Evolutionary conservation across 495 filamentous ascomycete genomes (phyloP), one percentile per base, ranked within the genome.

Genomic region (Amniculicola lignicola): DNA sequence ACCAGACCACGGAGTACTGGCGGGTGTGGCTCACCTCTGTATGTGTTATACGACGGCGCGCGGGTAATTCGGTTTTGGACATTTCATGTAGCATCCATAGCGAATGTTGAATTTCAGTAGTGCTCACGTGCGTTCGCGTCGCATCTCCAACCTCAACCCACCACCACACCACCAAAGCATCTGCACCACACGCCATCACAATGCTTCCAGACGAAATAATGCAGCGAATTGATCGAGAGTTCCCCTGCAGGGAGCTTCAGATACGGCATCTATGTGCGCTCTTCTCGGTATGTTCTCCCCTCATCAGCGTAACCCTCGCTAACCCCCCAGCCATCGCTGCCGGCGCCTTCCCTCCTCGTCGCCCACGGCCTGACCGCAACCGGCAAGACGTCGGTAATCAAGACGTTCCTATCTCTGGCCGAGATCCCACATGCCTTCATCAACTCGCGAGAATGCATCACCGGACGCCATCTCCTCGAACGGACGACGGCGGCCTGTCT

Each of bases 311-410:
- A 31, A 16, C n/a, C n/a, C n/a, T n/a, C n/a, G 46, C 47, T 53
- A 53, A 57, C 48, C 18, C 12, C 19, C 24, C 44, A 79, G 77
- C 70, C 71, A 35, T 54, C 57, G 18, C 55, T 70, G 3, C 71
- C 74, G 47, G 77, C 71, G 39, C 77, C 79, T 5, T 55, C 78
- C 2, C 86, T 83, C 36, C 60, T 97, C 2, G 82, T 95, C 4
- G 69, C 93, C 39, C 81, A 97, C 63, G 93, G 93, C 16, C 81
- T 89, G n/a, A 83, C 89, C 57, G 84, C 90, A n/a, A 96, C 92
- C 0, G 94, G 93, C 57, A 97, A 96, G 72, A 87, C 80, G 22
- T 78, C 80, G 44, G 80, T 95, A 42, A 72, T 87, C 19, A 73
- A 74, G 36, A 74, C 77, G 7, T 74, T 93, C 15, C 79, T 96